Conservation (phyloP, 805 yeast genomes). For the Spathaspora gorwiae region DNA sequence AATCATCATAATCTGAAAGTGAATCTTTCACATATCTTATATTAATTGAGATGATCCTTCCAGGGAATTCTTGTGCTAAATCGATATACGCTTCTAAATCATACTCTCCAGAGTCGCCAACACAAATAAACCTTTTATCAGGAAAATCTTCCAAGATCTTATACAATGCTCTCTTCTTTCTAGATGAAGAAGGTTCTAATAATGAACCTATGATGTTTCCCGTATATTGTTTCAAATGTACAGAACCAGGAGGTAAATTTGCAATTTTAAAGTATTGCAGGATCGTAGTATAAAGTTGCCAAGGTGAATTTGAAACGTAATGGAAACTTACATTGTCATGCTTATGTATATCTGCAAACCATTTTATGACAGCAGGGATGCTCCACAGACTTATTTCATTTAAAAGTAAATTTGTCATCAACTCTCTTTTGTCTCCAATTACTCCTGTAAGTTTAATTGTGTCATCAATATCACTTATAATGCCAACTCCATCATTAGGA, state of each 20-base stretch:
- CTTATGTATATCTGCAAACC: slow-evolving; percentile 54
- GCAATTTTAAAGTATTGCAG: slow-evolving; percentile 50
- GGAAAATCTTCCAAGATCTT: slow-evolving; percentile 72
- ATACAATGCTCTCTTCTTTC: slow-evolving; percentile 64
- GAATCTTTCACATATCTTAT: slow-evolving; percentile 74
- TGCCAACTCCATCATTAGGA: slow-evolving; percentile 50
- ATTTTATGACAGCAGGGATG: slow-evolving; percentile 67
- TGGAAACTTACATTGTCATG: slow-evolving; percentile 61
- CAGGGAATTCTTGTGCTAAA: slow-evolving; percentile 58
- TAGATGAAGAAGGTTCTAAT: slow-evolving; percentile 80
- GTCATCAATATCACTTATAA: slow-evolving; percentile 92
- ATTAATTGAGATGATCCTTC: slow-evolving; percentile 66
- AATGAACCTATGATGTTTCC: slow-evolving; percentile 79
- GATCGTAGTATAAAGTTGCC: slow-evolving; percentile 72
- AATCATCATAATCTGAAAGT: slow-evolving; percentile 51
- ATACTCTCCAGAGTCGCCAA: slow-evolving; percentile 95
- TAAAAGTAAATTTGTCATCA: slow-evolving; percentile 73
- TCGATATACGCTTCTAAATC: slow-evolving; percentile 89
- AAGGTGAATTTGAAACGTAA: slow-evolving; percentile 94
- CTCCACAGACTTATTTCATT: slow-evolving; percentile 63
- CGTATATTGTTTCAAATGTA: slow-evolving; percentile 82
- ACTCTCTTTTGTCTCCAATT: slow-evolving; percentile 76
- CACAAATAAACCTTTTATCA: slow-evolving; percentile 66
- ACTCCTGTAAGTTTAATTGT: slow-evolving; percentile 91
- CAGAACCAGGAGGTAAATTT: slow-evolving; percentile 71